Conservation (phyloP, 257 asterid genomes). For the Solanum megistacrolobum region DNA sequence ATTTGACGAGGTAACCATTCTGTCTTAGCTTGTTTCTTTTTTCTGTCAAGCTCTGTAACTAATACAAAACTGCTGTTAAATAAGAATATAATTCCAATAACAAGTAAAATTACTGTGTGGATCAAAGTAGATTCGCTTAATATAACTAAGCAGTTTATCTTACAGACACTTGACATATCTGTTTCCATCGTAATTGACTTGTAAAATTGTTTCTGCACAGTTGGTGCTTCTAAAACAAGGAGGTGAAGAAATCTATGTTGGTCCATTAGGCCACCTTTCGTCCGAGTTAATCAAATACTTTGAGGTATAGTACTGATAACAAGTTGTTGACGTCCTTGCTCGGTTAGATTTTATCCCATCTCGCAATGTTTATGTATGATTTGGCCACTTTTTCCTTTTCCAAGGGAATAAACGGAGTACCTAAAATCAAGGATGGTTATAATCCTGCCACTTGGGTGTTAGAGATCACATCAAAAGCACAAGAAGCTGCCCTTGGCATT, state of each 20-base stretch:
- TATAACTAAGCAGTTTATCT: neutral
- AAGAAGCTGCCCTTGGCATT: conserved; percentile 48
- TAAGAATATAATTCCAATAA: neutral
- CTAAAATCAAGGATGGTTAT: conserved; percentile 47
- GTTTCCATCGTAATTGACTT: neutral
- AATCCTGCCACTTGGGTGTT: conserved; percentile 95
- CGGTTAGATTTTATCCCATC: neutral
- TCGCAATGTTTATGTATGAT: neutral
- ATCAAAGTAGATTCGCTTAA: neutral
- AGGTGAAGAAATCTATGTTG: conserved; percentile 74
- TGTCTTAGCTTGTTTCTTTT: neutral
- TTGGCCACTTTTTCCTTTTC: neutral
- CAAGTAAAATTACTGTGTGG: neutral
- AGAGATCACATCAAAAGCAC: conserved; percentile 48
- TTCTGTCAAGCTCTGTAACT: neutral
- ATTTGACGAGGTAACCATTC: conserved; percentile 12
- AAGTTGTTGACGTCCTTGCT: neutral
- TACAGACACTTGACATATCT: neutral
- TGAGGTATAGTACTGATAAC: conserved; percentile 35
- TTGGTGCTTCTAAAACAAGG: conserved; percentile 67
- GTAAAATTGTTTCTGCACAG: conserved; percentile 19
- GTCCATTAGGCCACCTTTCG: conserved; percentile 68
- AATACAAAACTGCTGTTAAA: neutral
- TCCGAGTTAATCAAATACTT: conserved; percentile 50
- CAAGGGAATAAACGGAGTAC: conserved; percentile 42